These are phyloP conservation scores for Leishmania arabica DNA, from an alignment of 208 protist species.

Conservation along the genomic window DNA sequence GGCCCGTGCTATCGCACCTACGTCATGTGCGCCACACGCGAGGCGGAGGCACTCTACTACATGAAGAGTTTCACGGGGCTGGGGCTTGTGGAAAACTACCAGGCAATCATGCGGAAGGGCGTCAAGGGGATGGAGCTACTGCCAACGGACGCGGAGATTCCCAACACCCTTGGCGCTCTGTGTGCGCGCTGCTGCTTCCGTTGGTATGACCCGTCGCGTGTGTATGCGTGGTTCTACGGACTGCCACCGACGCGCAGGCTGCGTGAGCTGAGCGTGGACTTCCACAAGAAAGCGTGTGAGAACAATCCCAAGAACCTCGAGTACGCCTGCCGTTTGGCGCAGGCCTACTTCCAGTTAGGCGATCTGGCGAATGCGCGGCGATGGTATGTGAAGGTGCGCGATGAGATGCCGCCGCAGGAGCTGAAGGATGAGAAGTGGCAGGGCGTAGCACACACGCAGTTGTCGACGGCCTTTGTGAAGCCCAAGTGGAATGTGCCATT, in stretches of 20 bases:
- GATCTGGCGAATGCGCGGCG: slow-evolving; percentile 74
- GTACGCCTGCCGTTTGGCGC: slow-evolving; percentile 78
- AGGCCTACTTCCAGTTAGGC: slow-evolving; percentile 81
- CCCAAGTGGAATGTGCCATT: slow-evolving; percentile 86
- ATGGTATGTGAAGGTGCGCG: slow-evolving; percentile 83
- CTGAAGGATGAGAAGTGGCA: slow-evolving; percentile 81
- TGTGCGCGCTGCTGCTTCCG: slow-evolving; percentile 69
- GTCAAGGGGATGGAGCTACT: slow-evolving; percentile 65
- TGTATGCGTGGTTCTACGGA: slow-evolving; percentile 60
- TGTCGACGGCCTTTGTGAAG: slow-evolving; percentile 75
- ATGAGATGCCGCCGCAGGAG: slow-evolving; percentile 82
- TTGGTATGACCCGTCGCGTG: slow-evolving; percentile 71
- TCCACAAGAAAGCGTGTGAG: slow-evolving; percentile 63
- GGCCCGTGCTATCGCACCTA: slow-evolving; percentile 86
- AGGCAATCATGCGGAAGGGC: slow-evolving; percentile 76
- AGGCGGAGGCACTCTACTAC: slow-evolving; percentile 83
- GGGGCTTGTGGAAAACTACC: slow-evolving; percentile 82
- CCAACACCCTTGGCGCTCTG: slow-evolving; percentile 76
- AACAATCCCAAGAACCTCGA: slow-evolving; percentile 76
- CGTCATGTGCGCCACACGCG: slow-evolving; percentile 73
- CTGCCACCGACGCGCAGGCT: slow-evolving; percentile 52
- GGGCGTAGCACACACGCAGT: slow-evolving; percentile 78
- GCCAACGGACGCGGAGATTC: slow-evolving; percentile 70
- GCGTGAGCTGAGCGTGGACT: slow-evolving; percentile 54
- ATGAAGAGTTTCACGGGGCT: slow-evolving; percentile 66